A percentile compares a stretch with the other conserved stretches of the same genome.
These are phyloP conservation scores for Diphasiastrum complanatum DNA, from an alignment of 83 land plant species.

Conservation along the genomic window DNA sequence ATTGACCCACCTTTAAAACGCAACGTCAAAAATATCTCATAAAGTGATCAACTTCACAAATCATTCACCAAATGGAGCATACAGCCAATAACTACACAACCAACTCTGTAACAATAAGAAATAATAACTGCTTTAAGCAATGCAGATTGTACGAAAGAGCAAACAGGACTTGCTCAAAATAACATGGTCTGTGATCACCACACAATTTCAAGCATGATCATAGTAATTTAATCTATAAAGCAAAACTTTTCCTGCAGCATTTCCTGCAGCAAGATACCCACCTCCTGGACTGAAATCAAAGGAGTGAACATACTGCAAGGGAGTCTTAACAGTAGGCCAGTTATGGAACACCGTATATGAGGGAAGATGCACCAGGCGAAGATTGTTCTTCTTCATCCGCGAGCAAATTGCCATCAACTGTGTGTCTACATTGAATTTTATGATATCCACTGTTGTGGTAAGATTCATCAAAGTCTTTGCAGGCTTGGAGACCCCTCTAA, in stretches of 20 bases:
- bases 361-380: constrained; percentile 79
- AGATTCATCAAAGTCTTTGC: constrained; percentile 67
- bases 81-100: no score
- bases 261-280: constrained; percentile 85
- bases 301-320: constrained; percentile 56
- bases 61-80: no score
- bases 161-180: no score
- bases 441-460: constrained; percentile 44
- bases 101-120: no score
- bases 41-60: no score
- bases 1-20: no score
- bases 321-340: constrained; percentile 62
- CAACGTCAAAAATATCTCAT: no score
- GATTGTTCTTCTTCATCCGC: constrained; percentile 56
- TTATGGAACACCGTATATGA: constrained; percentile 79
- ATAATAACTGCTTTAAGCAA: no score
- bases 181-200: constrained; percentile 36
- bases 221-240: constrained; percentile 85
- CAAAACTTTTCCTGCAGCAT: constrained; percentile 73
- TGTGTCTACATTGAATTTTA: constrained; percentile 76
- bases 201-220: constrained; percentile 41
- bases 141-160: no score
- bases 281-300: constrained; percentile 91
- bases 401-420: constrained; percentile 83
- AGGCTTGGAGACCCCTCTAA: constrained; percentile 71